A percentile compares a stretch with the other conserved stretches of the same genome.
phyloP scores from a whole-genome alignment of 495 filamentous ascomycete species.

The Filosporella fistucella region DNA sequence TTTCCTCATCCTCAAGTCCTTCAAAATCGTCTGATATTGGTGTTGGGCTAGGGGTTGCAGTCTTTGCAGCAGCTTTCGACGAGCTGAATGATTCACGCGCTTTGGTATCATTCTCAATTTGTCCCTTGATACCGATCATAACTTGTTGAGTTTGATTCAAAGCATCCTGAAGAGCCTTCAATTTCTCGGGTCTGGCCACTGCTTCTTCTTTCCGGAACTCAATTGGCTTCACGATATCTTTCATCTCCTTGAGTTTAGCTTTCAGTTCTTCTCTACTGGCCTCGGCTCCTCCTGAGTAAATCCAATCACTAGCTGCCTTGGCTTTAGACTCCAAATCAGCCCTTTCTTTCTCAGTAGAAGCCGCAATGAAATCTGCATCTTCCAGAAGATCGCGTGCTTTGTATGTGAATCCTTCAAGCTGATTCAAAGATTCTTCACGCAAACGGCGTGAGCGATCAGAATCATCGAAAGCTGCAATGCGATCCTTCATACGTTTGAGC shows the following conservation, averaged over 20 bases:
- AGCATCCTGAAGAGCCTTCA: conserved; percentile 58
- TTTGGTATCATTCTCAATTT: conserved; percentile 35
- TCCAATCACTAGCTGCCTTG: conserved; percentile 74
- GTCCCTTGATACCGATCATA: conserved; percentile 43
- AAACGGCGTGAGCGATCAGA: conserved; percentile 73
- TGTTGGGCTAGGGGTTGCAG: conserved; percentile 37
- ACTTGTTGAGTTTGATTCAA: conserved; percentile 50
- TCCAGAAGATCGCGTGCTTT: conserved; percentile 75
- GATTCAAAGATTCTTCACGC: conserved; percentile 87
- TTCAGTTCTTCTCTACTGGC: conserved; percentile 68
- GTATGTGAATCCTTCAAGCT: conserved; percentile 92
- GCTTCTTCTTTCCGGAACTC: conserved; percentile 64
- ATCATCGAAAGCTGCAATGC: conserved; percentile 73
- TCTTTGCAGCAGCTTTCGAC: conserved; percentile 34
- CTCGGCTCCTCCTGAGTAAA: conserved; percentile 79
- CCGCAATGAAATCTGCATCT: conserved; percentile 65
- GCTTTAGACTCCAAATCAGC: conserved; percentile 56
- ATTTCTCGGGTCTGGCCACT: conserved; percentile 56
- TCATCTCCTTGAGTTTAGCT: conserved; percentile 64
- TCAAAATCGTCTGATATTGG: conserved; percentile 46
- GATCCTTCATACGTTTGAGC: conserved; percentile 60
- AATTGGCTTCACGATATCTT: conserved; percentile 65
- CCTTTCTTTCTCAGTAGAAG: conserved; percentile 61
- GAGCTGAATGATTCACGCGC: conserved; percentile 32
- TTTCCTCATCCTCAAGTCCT: conserved; percentile 57